Evolutionary conservation across 257 asterid species (phyloP), one percentile per base, ranked within the genome.

Genomic region (Solanum corneliomulleri): DNA sequence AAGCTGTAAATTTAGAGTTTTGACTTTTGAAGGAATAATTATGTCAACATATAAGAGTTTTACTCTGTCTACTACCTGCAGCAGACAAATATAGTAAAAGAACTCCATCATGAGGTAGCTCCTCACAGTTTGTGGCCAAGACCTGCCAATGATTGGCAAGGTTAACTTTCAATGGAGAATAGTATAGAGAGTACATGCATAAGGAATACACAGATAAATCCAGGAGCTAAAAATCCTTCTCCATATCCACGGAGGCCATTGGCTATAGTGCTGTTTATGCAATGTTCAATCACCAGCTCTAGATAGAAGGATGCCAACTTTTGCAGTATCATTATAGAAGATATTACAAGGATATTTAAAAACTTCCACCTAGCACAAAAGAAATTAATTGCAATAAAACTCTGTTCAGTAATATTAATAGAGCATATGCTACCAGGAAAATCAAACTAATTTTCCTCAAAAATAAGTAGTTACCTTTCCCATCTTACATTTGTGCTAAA

Each of bases 81-180:
- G 96, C 95, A 42, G 99, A 95, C 62, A 97, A 84, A 89, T 97
- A 93, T 90, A 96, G 90, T 85, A 97, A 88, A 89, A 97, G 93
- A 87, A 94, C 89, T 83, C 99, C 99, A 90, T 97, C 99, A 76
- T 98, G 71, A 85, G 97, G 94, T 91, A 97, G 98, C 93, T 97
- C 99, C 93, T 97, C 99, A 29, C 98, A 95, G 56, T 93, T 91
- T 81, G 98, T 94, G 86, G 98, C 97, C 91, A 97, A 88, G 82
- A 97, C 98, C 99, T 97, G 93, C 71, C 86, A 92, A 80, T 37
- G 87, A 85, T 91, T 75, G 64, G 86, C 39, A 88, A 87, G 75
- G 47, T 88, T 58, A 82, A 82, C 47, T 68, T 66, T 29, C 66
- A 70, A 85, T n/a, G 33, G 27, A 39, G 18, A 31, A 29, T 25